These are phyloP conservation scores for Hibiscus trionum DNA, from an alignment of 345 rosid species.

Conservation along the genomic window DNA sequence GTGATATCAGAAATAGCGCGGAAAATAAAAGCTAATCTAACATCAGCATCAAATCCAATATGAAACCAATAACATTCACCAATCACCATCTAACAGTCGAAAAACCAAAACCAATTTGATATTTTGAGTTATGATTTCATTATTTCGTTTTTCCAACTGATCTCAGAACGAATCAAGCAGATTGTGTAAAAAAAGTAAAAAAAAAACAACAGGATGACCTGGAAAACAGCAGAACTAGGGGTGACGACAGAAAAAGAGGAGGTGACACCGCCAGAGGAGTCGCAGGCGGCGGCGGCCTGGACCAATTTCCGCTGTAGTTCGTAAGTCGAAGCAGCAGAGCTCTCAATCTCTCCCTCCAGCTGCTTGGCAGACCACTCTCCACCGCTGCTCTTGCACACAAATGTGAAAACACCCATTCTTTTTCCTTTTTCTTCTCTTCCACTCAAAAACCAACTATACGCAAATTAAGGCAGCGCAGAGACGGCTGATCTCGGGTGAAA, in stretches of 20 bases:
- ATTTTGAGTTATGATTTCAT: background rate
- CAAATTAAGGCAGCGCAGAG: background rate
- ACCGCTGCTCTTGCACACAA: background rate
- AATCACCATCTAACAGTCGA: background rate
- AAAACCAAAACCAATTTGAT: background rate
- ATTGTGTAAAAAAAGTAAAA: background rate
- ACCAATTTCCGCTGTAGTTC: conserved; percentile 75
- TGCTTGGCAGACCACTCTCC: conserved; percentile 24
- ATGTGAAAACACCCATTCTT: conserved; percentile 6
- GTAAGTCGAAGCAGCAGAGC: conserved; percentile 52
- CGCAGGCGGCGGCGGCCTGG: conserved; percentile 48
- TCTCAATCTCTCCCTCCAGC: conserved; percentile 67
- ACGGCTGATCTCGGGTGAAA: background rate
- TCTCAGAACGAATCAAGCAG: background rate
- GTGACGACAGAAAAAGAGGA: conserved; percentile 67
- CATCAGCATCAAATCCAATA: background rate
- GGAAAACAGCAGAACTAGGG: conserved; percentile 74
- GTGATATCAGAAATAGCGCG: conserved; percentile 7
- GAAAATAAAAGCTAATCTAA: background rate
- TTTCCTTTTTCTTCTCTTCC: background rate
- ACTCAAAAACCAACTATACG: background rate
- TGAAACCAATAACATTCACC: background rate
- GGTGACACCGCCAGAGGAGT: conserved; percentile 69
- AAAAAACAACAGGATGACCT: conserved; percentile 29
- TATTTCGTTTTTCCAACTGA: background rate